A percentile compares a stretch with the other conserved stretches of the same genome.
These are phyloP conservation scores for Penicillium sp. DNA, from an alignment of 2,329 filamentous ascomycete species.

Conservation along the genomic window DNA sequence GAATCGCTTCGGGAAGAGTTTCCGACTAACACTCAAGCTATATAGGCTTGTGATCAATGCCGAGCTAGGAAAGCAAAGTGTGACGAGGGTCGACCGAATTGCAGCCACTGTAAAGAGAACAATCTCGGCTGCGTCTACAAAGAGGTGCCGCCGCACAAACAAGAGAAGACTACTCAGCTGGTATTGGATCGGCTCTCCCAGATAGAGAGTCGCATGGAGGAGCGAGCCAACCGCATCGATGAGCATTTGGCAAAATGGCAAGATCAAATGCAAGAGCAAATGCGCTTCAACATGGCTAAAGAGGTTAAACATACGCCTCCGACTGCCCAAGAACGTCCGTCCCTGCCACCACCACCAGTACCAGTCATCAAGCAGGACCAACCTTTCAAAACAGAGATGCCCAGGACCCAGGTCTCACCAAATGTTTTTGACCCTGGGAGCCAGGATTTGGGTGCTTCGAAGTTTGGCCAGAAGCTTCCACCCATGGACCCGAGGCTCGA, in stretches of 20 bases:
- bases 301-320: not conserved
- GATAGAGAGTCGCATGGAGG: constrained; percentile 25
- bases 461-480: not conserved
- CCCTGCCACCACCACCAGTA: not conserved
- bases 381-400: not conserved
- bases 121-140: constrained; percentile 75
- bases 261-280: constrained; percentile 4
- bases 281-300: not conserved
- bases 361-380: not conserved
- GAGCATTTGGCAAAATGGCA: not conserved
- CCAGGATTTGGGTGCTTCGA: not conserved
- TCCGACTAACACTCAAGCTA: constrained; percentile 3
- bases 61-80: constrained; percentile 83
- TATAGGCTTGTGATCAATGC: constrained; percentile 80
- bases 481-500: constrained; percentile 2
- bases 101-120: constrained; percentile 79
- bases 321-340: not conserved
- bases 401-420: not conserved
- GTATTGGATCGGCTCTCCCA: constrained; percentile 30
- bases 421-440: not conserved
- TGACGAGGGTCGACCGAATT: constrained; percentile 74
- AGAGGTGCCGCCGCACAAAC: constrained; percentile 82
- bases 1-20: not conserved
- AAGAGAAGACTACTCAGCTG: constrained; percentile 36
- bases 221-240: constrained; percentile 5